These are phyloP conservation scores for Coniosporium apollinis DNA, from an alignment of 495 filamentous ascomycete genomes.

Conservation along the genomic window DNA sequence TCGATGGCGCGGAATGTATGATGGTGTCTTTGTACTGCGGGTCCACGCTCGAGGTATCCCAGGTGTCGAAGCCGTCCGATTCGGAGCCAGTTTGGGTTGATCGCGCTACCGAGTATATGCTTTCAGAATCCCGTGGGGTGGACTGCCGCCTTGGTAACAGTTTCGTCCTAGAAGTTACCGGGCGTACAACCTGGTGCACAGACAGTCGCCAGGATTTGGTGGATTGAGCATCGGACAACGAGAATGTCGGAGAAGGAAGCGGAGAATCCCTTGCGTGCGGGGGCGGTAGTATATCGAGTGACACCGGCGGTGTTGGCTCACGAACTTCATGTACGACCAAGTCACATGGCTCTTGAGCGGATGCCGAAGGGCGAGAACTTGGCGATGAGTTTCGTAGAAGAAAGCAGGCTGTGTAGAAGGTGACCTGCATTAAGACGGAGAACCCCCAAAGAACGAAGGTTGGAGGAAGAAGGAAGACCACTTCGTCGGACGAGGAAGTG, in stretches of 20 bases:
- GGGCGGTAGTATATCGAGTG: background rate
- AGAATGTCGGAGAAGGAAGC: no score
- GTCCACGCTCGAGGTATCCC: constrained; percentile 49
- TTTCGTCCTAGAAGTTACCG: constrained; percentile 6
- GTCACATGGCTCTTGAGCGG: background rate
- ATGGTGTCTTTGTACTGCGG: constrained; percentile 39
- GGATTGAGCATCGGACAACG: no score
- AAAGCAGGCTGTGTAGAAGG: constrained; percentile 2
- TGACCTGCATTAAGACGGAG: background rate
- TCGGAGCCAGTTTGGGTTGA: constrained; percentile 4
- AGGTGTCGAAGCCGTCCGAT: constrained; percentile 42
- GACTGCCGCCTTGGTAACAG: constrained; percentile 4
- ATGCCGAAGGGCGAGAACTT: constrained; percentile 1
- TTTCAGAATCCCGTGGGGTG: constrained; percentile 1
- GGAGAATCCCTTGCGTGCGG: no score
- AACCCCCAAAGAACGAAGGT: constrained; percentile 6
- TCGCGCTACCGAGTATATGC: constrained; percentile 1
- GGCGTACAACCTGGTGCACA: constrained; percentile 4
- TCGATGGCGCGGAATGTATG: constrained; percentile 28
- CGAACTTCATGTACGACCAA: no score
- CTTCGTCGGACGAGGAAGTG: no score
- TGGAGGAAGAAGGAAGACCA: constrained; percentile 1
- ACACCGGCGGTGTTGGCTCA: background rate
- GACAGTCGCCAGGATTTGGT: constrained; percentile 4
- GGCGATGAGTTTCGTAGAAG: background rate